These are phyloP conservation scores for Lithocarpus polystachyus DNA, from an alignment of 306 rosid genomes.

Conservation along the genomic window DNA sequence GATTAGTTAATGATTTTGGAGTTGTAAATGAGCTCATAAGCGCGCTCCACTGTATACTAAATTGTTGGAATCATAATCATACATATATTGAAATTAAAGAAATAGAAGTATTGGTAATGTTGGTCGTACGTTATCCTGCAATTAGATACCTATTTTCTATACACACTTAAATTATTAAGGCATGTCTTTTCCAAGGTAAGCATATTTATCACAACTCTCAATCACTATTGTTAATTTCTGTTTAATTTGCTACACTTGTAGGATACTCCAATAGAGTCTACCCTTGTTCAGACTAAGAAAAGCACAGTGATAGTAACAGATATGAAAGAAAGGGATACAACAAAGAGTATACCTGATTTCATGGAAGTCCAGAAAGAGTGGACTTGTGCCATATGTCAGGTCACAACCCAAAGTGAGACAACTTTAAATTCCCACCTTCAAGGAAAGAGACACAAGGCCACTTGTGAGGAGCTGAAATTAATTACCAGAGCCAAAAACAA, in stretches of 20 bases:
- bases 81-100: too few relatives aligned
- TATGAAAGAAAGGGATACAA: not conserved
- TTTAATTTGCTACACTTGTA: not conserved
- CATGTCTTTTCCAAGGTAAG: too few relatives aligned
- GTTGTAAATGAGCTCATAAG: too few relatives aligned
- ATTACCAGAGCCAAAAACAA: not conserved
- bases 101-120: too few relatives aligned
- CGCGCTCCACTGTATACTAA: too few relatives aligned
- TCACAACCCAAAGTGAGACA: not conserved
- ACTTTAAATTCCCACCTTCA: not conserved
- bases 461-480: constrained; percentile 4
- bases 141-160: too few relatives aligned
- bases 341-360: not conserved
- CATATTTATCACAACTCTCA: not conserved
- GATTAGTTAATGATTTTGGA: too few relatives aligned
- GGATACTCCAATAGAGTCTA: not conserved
- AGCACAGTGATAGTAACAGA: not conserved
- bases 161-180: too few relatives aligned
- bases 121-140: too few relatives aligned
- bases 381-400: constrained; percentile 15
- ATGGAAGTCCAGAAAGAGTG: constrained; percentile 3
- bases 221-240: too few relatives aligned
- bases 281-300: not conserved
- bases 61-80: too few relatives aligned
- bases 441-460: constrained; percentile 10